Conservation (phyloP, 805 yeast genomes). For the Nakazawaea molendinolei region DNA sequence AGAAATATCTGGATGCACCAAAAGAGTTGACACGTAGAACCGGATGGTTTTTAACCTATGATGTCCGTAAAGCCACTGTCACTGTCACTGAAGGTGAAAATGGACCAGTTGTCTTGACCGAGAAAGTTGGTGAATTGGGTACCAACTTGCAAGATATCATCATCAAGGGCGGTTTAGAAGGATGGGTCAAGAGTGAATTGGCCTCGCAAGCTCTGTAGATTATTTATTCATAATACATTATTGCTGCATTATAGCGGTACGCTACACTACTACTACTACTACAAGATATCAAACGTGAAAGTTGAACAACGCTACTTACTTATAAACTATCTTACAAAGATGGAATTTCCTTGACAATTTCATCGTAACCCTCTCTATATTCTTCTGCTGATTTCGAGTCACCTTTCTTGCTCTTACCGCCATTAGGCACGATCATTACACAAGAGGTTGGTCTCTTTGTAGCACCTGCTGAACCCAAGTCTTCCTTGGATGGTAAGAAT, state of each 20-base stretch:
- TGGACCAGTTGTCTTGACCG: slow-evolving; percentile 54
- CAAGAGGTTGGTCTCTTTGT: slow-evolving; percentile 99
- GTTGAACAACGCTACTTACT: neutral
- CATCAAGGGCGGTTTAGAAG: slow-evolving; percentile 95
- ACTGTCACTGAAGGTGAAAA: slow-evolving; percentile 63
- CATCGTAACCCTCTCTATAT: slow-evolving; percentile 89
- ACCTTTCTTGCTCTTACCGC: slow-evolving; percentile 70
- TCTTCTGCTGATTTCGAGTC: slow-evolving; percentile 69
- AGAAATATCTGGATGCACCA: slow-evolving; percentile 44
- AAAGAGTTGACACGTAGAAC: slow-evolving; percentile 88
- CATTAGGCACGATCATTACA: slow-evolving; percentile 96
- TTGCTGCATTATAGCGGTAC: neutral
- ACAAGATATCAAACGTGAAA: neutral
- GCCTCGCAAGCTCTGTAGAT: slow-evolving; percentile 1
- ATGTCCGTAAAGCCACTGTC: slow-evolving; percentile 79
- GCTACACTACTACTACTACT: neutral
- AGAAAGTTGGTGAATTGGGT: slow-evolving; percentile 94
- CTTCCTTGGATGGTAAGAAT: slow-evolving; percentile 96
- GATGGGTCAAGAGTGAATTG: slow-evolving; percentile 87
- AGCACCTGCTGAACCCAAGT: slow-evolving; percentile 97
- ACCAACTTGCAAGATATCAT: slow-evolving; percentile 94
- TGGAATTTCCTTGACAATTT: slow-evolving; percentile 85
- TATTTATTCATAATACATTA: neutral
- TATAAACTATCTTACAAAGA: slow-evolving; percentile 22
- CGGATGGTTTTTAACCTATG: slow-evolving; percentile 90